Percentiles rank a stretch among this genome's conserved stretches.
phyloP scores from a whole-genome alignment of 345 rosid species.

The Pugionium dolabratum region DNA sequence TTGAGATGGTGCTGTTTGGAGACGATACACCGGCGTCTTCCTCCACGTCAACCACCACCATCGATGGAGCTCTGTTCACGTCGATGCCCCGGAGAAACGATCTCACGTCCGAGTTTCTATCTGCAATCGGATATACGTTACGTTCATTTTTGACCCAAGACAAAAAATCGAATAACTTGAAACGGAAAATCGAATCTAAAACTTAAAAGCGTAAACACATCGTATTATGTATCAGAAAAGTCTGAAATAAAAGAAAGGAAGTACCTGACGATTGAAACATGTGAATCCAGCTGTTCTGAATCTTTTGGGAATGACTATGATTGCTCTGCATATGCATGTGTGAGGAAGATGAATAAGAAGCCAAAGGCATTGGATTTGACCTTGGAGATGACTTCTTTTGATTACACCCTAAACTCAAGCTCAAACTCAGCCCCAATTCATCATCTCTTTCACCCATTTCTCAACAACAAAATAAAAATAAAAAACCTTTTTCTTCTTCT shows the following conservation, averaged over 20 bases:
- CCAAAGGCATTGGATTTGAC: constrained; percentile 48
- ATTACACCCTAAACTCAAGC: constrained; percentile 40
- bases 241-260: neutral
- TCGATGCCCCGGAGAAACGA: constrained; percentile 59
- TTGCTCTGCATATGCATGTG: constrained; percentile 40
- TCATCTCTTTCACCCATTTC: constrained; percentile 63
- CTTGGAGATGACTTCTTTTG: constrained; percentile 43
- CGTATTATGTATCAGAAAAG: neutral
- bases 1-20: constrained; percentile 84
- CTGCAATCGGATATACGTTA: constrained; percentile 35
- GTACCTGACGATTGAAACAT: constrained; percentile 61
- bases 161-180: too few relatives aligned
- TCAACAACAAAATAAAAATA: constrained; percentile 15
- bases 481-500: neutral
- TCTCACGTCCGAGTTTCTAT: constrained; percentile 49
- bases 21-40: constrained; percentile 74
- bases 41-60: constrained; percentile 53
- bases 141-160: neutral
- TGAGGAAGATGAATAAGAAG: constrained; percentile 39
- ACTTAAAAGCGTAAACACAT: neutral
- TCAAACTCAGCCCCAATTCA: constrained; percentile 61
- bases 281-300: constrained; percentile 47
- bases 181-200: neutral
- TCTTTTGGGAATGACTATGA: constrained; percentile 28
- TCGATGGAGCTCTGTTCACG: constrained; percentile 54